Conservation (phyloP, 129 eudicot species). For the Pseudognaphalium luteoalbum region DNA sequence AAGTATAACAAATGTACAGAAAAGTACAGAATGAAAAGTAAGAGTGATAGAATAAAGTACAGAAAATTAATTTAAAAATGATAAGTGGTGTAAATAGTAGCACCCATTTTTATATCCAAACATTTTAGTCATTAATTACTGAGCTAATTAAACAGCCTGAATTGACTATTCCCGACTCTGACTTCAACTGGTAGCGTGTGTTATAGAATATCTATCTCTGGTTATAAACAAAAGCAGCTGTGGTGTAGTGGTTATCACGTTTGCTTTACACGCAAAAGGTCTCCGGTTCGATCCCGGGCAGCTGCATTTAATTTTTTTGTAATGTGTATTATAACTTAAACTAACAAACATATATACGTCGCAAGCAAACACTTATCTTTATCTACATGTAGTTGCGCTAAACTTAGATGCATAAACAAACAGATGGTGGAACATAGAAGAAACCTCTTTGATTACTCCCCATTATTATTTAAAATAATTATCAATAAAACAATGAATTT, state of each 20-base stretch:
- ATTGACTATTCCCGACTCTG: too few relatives aligned
- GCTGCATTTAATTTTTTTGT: neutral
- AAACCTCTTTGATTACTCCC: constrained; percentile 6
- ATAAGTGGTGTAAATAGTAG: too few relatives aligned
- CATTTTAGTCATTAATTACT: too few relatives aligned
- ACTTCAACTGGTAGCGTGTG: too few relatives aligned
- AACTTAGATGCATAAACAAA: neutral
- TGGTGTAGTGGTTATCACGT: constrained; percentile 52
- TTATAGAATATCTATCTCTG: too few relatives aligned
- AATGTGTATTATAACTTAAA: too few relatives aligned
- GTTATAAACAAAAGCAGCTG: neutral
- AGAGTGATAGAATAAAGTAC: too few relatives aligned
- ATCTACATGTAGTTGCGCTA: neutral
- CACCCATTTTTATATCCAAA: too few relatives aligned
- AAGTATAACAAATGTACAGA: too few relatives aligned
- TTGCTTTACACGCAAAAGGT: constrained; percentile 45
- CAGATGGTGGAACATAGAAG: neutral
- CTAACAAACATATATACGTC: too few relatives aligned
- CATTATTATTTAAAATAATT: neutral
- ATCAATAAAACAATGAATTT: constrained; percentile 15
- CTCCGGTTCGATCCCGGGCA: constrained; percentile 44
- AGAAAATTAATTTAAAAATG: too few relatives aligned
- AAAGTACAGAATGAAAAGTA: too few relatives aligned
- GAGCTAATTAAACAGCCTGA: neutral
- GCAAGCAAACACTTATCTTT: neutral